phyloP scores from a whole-genome alignment of 2,329 filamentous ascomycete genomes.

The Sphaerostilbella broomeana region DNA sequence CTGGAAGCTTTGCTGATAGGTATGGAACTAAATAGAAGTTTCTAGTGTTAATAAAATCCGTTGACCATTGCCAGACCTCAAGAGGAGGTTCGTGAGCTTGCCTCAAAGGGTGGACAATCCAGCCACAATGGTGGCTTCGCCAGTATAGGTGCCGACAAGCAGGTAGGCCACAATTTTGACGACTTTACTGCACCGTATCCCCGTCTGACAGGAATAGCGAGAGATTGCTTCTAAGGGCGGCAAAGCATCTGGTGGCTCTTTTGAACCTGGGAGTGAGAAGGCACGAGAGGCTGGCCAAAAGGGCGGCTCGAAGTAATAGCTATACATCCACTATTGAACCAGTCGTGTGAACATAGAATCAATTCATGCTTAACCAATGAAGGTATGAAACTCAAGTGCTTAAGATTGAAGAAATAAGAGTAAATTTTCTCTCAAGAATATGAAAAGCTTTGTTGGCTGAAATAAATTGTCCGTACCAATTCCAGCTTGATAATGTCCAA shows the following conservation, averaged over 20 bases:
- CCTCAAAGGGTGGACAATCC: slow-evolving; percentile 34
- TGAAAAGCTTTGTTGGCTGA: too few species aligned
- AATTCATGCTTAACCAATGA: too few species aligned
- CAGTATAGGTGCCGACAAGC: slow-evolving; percentile 35
- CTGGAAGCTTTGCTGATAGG: slow-evolving; percentile 26
- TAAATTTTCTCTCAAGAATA: too few species aligned
- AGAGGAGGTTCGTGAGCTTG: slow-evolving; percentile 39
- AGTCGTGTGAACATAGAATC: too few species aligned
- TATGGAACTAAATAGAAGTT: slow-evolving; percentile 3
- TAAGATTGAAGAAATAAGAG: too few species aligned
- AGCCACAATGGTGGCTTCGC: slow-evolving; percentile 34
- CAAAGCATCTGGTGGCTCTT: slow-evolving; percentile 46
- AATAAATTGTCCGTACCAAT: too few species aligned
- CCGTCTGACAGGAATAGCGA: too few species aligned
- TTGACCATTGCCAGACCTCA: slow-evolving; percentile 20
- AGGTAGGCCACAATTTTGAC: slow-evolving; percentile 29
- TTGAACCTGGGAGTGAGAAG: slow-evolving; percentile 45
- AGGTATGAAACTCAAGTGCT: too few species aligned
- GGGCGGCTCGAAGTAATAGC: slow-evolving; percentile 34
- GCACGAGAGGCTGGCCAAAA: slow-evolving; percentile 49
- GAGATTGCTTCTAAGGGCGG: slow-evolving; percentile 51
- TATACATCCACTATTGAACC: too few species aligned
- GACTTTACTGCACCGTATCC: too few species aligned
- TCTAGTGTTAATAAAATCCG: neutral
- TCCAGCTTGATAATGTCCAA: too few species aligned